Base-by-base conservation (phyloP, 805 yeast genomes). In the Pichia scutulata region DNA sequence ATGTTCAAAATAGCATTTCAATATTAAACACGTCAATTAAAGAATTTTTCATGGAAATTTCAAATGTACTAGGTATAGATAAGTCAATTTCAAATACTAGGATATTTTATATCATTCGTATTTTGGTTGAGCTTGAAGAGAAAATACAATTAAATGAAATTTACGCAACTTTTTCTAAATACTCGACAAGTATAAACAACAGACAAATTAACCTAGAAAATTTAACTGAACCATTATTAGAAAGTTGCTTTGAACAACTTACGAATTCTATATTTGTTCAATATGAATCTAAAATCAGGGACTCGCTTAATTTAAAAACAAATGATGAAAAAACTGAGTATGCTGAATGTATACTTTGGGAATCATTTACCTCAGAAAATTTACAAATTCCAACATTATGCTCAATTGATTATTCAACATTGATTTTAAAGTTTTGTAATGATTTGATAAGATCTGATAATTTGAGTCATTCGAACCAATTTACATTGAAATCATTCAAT, bases 381-480 rank as follows among this genome's bases (percentile, higher is more conserved):
- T 41, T 39, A 23, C n/a, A 18, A 12, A 37, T 59, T 12, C 66
- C 67, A 1, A 60, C 53, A 18, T 43, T 57, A 2, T 56, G 59
- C 23, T 62, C 68, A 1, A 46, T 63, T 24, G 63, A 59, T 22
- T 48, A 59, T 14, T 57, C 59, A 33, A 48, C 52, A 25, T 44
- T 60, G 1, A 22, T 64, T 8, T 59, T 60, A 49, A 47, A 51
- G 18, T 43, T 57, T n/a, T 49, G 59, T 41, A 25, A 52, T 39
- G 50, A 52, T 13, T 43, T 64, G 33, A 45, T 54, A 16, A 56
- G 49, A 3, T 51, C 46, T 37, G 52, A 55, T 1, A 53, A 50
- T 3, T 59, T 56, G n/a, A 66, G 63, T 44, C 64, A 57, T 46
- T 56, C 66, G 1, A 65, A 64, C 51, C 58, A 63, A n/a, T 66